Percentiles rank a stretch among this genome's conserved stretches.
Evolutionary conservation across 2,329 filamentous ascomycete genomes (phyloP).

Genomic region (Cytospora mali): DNA sequence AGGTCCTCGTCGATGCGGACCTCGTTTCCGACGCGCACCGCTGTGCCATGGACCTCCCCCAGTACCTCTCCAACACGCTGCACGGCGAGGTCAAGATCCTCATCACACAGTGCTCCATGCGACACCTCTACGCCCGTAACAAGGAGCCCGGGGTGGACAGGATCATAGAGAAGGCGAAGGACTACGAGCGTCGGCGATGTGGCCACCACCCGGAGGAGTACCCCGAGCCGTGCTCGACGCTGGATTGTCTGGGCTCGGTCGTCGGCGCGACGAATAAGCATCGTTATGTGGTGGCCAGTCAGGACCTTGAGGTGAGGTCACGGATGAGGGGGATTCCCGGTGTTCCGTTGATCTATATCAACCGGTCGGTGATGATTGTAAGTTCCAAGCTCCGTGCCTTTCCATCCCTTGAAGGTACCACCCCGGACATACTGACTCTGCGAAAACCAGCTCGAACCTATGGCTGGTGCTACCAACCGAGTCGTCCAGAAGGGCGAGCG

Average conservation of each 20-base stretch:
- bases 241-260: conserved; percentile 73
- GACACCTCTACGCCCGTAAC: conserved; percentile 69
- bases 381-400: not conserved
- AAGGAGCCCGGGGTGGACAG: conserved; percentile 54
- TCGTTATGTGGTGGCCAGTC: conserved; percentile 76
- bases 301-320: conserved; percentile 66
- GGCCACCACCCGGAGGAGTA: conserved; percentile 75
- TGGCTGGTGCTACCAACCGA: conserved; percentile 68
- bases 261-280: conserved; percentile 86
- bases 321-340: conserved; percentile 68
- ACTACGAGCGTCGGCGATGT: conserved; percentile 72
- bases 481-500: conserved; percentile 70
- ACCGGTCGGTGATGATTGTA: conserved; percentile 76
- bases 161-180: conserved; percentile 76
- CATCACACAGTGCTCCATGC: conserved; percentile 69
- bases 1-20: conserved; percentile 85
- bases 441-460: conserved; percentile 55
- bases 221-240: conserved; percentile 67
- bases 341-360: conserved; percentile 78
- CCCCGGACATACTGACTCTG: conserved; percentile 26
- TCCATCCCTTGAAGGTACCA: conserved; percentile 28
- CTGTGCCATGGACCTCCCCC: conserved; percentile 82
- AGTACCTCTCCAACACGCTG: conserved; percentile 28
- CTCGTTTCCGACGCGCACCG: conserved; percentile 79
- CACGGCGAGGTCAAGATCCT: conserved; percentile 82